These are phyloP conservation scores for Moricandia arvensis DNA, from an alignment of 345 rosid genomes.

Conservation along the genomic window DNA sequence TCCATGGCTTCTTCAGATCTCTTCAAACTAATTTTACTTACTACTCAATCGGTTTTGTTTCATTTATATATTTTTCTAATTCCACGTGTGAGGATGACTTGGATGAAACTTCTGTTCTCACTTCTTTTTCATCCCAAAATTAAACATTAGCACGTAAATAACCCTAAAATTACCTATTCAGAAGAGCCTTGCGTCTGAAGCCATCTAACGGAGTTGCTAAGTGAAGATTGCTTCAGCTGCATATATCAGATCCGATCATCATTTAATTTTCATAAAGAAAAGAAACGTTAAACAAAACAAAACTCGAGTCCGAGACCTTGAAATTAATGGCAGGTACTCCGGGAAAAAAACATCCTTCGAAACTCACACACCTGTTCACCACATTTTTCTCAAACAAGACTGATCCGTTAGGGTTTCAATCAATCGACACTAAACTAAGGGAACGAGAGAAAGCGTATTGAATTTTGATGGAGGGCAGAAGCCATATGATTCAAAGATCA, in stretches of 20 bases:
- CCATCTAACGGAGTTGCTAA: slow-evolving; percentile 67
- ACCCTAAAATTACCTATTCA: slow-evolving; percentile 46
- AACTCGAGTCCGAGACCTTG: slow-evolving; percentile 57
- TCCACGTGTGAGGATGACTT: no score
- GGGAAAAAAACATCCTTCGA: slow-evolving; percentile 58
- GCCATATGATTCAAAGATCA: no score
- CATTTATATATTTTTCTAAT: no score
- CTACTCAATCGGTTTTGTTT: no score
- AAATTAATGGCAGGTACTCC: slow-evolving; percentile 46
- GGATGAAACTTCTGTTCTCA: no score
- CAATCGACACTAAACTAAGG: no score
- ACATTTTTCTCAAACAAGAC: background rate
- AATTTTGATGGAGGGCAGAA: no score
- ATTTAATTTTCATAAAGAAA: background rate
- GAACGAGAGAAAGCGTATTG: no score
- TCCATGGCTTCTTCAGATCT: no score
- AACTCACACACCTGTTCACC: slow-evolving; percentile 16
- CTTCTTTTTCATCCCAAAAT: background rate
- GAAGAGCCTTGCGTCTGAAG: slow-evolving; percentile 68
- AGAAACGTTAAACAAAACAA: background rate
- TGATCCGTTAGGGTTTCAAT: no score
- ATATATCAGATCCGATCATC: slow-evolving; percentile 14
- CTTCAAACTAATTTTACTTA: no score
- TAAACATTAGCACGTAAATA: slow-evolving; percentile 5
- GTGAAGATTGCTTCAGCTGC: slow-evolving; percentile 61